Conservation (phyloP, 371 early-diverging fungal genomes). For the Mortierella sp. region DNA sequence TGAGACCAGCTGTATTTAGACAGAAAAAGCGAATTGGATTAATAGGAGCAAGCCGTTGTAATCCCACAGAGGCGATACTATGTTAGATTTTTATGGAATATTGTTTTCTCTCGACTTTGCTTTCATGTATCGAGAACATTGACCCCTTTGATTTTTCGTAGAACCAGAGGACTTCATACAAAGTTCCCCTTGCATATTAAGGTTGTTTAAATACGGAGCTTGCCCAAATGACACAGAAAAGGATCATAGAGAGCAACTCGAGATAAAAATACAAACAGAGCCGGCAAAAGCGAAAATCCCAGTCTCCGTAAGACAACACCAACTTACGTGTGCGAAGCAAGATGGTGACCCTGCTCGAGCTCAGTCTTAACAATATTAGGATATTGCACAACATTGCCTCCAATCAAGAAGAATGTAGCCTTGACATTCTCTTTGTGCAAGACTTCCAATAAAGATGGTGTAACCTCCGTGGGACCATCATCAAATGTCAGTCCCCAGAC, state of each 20-base stretch:
- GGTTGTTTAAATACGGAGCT: neutral
- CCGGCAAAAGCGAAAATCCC: neutral
- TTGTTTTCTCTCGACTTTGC: neutral
- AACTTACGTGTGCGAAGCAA: conserved; percentile 54
- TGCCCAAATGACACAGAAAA: neutral
- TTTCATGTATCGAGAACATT: neutral
- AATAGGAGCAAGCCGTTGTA: neutral
- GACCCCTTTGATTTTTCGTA: neutral
- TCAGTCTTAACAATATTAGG: conserved; percentile 59
- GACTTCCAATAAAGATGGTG: conserved; percentile 60
- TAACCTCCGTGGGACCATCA: conserved; percentile 57
- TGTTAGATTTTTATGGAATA: neutral
- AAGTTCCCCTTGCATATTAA: neutral
- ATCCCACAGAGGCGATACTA: neutral
- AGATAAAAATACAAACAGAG: neutral
- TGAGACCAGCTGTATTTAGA: conserved; percentile 75
- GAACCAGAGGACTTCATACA: neutral
- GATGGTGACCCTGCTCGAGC: conserved; percentile 32
- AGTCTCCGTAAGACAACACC: neutral
- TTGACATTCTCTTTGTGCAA: conserved; percentile 63
- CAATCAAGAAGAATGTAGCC: conserved; percentile 80
- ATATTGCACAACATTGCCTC: conserved; percentile 51
- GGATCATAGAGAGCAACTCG: neutral
- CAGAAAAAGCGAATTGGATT: neutral
- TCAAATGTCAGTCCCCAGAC: conserved; percentile 58